These are phyloP conservation scores for Talaromyces thailandensis DNA, from an alignment of 495 filamentous ascomycete species.

Conservation along the genomic window DNA sequence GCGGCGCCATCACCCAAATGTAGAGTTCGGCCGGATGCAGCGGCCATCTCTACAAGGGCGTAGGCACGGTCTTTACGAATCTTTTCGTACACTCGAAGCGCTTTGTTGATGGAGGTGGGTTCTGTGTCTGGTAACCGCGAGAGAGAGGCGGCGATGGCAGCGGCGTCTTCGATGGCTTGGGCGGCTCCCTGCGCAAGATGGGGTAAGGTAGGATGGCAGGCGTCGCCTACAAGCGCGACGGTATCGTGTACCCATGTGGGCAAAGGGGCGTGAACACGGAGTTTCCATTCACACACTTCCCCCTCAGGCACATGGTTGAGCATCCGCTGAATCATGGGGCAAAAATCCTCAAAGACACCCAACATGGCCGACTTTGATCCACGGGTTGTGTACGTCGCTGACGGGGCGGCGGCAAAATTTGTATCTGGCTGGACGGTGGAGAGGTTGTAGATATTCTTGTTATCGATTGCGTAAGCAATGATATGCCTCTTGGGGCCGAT, in stretches of 20 bases:
- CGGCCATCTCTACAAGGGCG: constrained; percentile 61
- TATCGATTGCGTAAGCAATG: constrained; percentile 71
- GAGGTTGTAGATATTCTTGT: constrained; percentile 71
- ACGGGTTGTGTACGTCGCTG: constrained; percentile 67
- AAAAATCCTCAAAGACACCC: constrained; percentile 59
- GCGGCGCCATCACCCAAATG: constrained; percentile 68
- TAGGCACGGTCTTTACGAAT: constrained; percentile 64
- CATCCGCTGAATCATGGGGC: constrained; percentile 62
- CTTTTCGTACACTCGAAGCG: constrained; percentile 62
- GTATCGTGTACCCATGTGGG: constrained; percentile 66
- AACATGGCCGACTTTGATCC: constrained; percentile 62
- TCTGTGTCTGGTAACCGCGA: constrained; percentile 41
- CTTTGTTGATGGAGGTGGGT: constrained; percentile 50
- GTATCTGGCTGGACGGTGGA: constrained; percentile 65
- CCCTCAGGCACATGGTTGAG: constrained; percentile 71
- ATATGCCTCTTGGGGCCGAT: constrained; percentile 72
- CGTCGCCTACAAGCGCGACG: constrained; percentile 56
- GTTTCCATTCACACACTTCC: constrained; percentile 75
- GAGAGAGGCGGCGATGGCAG: constrained; percentile 50
- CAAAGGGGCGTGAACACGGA: constrained; percentile 60
- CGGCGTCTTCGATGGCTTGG: constrained; percentile 41
- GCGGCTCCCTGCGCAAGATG: constrained; percentile 41
- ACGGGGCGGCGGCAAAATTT: constrained; percentile 63
- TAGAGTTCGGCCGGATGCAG: constrained; percentile 53
- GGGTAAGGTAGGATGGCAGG: constrained; percentile 38